Evolutionary conservation across 192 early-diverging fungal species (phyloP), one percentile per base, ranked within the genome.

Genomic region (Chytriomyces sp.): DNA sequence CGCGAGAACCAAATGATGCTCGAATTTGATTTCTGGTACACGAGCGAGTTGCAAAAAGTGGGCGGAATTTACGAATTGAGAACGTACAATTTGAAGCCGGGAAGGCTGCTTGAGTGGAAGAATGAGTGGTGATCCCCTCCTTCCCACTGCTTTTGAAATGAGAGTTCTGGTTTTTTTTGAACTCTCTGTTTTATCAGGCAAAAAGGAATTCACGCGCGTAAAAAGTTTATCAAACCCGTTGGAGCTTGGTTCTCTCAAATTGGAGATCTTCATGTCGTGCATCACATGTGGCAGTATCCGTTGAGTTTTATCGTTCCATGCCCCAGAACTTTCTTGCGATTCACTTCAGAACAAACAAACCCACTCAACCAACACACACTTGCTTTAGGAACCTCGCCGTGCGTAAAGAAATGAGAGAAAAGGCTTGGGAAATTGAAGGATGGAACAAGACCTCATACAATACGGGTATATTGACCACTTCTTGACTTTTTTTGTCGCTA

Each of bases 161-260:
- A 44, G 13, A 20, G 26, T 10, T 66, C 69, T 57, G 16, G 28
- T 35, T 63, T 61, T n/a, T n/a, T n/a, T n/a, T n/a, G n/a, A n/a
- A 11, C 20, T 62, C 62, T 23, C 67, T 6, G n/a, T 10, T 9
- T 10, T 6, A 71, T 13, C 50, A 88, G 90, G 96, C 87, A 91
- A 24, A 85, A 90, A 45, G 96, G 96, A 70, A 86, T 98, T 23
- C 94, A 96, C 69, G 95, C 93, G 76, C 86, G 96, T 43, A 85
- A 89, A 57, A 90, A 94, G 80, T 93, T 93, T 79, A 94, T 94
- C 77, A 91, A 93, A 75, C 96, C 95, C 43, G 92, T 98, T 66
- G 96, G 96, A 13, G 96, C 95, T 5, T 98, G 96, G 96, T 98
- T 98, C 80, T 92, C 90, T 53, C 96, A 98, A 84, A 86, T 97